Evolutionary conservation across 1,284 basidiomycete species (phyloP).

Genomic region (Cryptococcus wingfieldii): DNA sequence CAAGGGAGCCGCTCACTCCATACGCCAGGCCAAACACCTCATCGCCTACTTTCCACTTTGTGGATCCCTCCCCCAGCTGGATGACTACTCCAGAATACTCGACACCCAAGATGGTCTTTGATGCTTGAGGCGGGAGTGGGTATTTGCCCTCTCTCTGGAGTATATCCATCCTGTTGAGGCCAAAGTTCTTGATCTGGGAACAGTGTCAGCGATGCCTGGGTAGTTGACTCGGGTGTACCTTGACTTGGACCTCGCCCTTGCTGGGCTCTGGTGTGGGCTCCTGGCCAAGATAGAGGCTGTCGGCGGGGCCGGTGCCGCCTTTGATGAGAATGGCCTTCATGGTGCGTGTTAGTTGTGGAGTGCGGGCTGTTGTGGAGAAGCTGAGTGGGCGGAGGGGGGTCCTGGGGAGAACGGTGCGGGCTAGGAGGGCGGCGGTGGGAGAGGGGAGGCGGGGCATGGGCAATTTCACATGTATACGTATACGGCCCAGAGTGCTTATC

Average conservation of each 20-base stretch:
- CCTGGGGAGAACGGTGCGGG: too few species aligned
- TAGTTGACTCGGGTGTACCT: constrained; percentile 51
- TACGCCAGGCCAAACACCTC: constrained; percentile 79
- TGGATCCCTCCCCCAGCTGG: constrained; percentile 57
- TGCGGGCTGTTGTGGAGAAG: too few species aligned
- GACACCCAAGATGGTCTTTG: constrained; percentile 73
- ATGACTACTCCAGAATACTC: constrained; percentile 78
- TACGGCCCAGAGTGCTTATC: too few species aligned
- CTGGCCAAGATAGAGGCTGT: constrained; percentile 75
- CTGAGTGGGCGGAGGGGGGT: too few species aligned
- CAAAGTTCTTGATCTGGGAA: constrained; percentile 53
- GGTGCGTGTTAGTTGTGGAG: constrained; percentile 8
- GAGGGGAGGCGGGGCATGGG: too few species aligned
- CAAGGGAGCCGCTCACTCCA: constrained; percentile 53
- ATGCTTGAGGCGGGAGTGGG: constrained; percentile 71
- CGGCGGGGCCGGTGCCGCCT: constrained; percentile 69
- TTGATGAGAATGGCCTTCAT: constrained; percentile 85
- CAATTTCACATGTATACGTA: too few species aligned
- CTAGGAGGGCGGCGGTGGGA: too few species aligned
- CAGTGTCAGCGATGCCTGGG: neutral
- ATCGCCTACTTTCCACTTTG: constrained; percentile 66
- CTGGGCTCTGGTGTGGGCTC: constrained; percentile 56
- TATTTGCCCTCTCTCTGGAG: constrained; percentile 68
- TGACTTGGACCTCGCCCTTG: constrained; percentile 67
- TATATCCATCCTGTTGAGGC: constrained; percentile 84